Evolutionary conservation across 352 stramenopile species (phyloP).

Genomic region (Globisporangium cylindrosporum): DNA sequence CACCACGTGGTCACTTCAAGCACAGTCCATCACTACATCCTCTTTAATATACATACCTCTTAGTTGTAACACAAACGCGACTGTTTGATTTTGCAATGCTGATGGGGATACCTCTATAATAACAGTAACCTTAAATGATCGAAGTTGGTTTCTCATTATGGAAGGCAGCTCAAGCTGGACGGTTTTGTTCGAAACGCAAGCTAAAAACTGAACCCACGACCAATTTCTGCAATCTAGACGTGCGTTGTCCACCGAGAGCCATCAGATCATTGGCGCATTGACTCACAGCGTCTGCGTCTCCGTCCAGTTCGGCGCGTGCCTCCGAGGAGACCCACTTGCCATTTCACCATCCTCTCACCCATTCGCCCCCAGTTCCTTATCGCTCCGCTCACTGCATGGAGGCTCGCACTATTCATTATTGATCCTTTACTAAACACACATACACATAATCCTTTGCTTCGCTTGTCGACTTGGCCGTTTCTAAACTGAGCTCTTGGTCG

Average conservation of each 20-base stretch:
- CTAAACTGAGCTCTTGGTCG: background rate
- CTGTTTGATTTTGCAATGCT: background rate
- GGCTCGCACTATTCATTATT: too few species aligned
- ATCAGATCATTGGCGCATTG: background rate
- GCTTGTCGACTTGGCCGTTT: background rate
- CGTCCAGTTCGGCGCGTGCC: constrained; percentile 12
- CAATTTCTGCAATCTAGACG: background rate
- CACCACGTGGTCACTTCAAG: background rate
- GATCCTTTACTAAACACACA: too few species aligned
- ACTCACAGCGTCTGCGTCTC: background rate
- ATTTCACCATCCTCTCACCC: background rate
- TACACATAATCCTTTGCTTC: background rate
- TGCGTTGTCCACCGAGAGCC: constrained; percentile 1
- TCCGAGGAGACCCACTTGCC: background rate
- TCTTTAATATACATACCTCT: background rate
- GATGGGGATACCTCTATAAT: background rate
- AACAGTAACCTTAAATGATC: background rate
- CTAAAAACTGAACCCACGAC: constrained; percentile 6
- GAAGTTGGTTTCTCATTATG: background rate
- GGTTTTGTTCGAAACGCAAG: background rate
- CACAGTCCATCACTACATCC: background rate
- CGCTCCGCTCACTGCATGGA: too few species aligned
- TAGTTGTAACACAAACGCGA: background rate
- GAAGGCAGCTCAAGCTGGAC: background rate
- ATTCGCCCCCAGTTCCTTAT: background rate